Evolutionary conservation across 1,284 basidiomycete species (phyloP).

Genomic region (Pseudozyma flocculosa): DNA sequence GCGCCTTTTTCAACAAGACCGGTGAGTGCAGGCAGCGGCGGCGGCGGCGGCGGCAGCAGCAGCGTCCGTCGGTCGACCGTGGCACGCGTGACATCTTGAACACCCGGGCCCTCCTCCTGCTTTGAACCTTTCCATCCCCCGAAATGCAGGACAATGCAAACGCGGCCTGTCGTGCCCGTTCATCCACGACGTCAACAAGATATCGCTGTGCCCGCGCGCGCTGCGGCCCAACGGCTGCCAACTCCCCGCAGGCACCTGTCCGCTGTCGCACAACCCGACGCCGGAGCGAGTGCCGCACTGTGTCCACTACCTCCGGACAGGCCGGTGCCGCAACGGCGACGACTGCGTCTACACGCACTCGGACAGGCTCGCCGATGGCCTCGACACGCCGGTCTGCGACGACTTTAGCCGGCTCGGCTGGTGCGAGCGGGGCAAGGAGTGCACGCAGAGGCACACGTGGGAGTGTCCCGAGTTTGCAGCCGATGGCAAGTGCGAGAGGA

Average conservation of each 20-base stretch:
- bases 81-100: background rate
- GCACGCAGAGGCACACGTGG: constrained; percentile 46
- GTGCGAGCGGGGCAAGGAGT: constrained; percentile 45
- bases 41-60: too few species aligned
- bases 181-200: constrained; percentile 43
- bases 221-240: constrained; percentile 46
- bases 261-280: constrained; percentile 40
- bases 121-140: background rate
- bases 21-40: constrained; percentile 8
- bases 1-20: constrained; percentile 47
- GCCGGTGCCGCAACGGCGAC: constrained; percentile 47
- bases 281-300: constrained; percentile 52
- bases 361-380: constrained; percentile 8
- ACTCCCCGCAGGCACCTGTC: constrained; percentile 44
- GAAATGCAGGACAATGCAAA: constrained; percentile 51
- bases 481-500: constrained; percentile 37
- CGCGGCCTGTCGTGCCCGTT: constrained; percentile 52
- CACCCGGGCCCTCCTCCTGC: too few species aligned
- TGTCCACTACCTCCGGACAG: constrained; percentile 42
- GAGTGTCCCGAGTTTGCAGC: constrained; percentile 54
- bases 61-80: too few species aligned
- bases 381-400: constrained; percentile 31
- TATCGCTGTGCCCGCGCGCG: constrained; percentile 51
- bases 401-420: constrained; percentile 49
- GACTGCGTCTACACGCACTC: constrained; percentile 49